A percentile compares a stretch with the other conserved stretches of the same genome.
Conservation (phyloP, 306 rosid genomes). For the Chamaecrista fasciculata region DNA sequence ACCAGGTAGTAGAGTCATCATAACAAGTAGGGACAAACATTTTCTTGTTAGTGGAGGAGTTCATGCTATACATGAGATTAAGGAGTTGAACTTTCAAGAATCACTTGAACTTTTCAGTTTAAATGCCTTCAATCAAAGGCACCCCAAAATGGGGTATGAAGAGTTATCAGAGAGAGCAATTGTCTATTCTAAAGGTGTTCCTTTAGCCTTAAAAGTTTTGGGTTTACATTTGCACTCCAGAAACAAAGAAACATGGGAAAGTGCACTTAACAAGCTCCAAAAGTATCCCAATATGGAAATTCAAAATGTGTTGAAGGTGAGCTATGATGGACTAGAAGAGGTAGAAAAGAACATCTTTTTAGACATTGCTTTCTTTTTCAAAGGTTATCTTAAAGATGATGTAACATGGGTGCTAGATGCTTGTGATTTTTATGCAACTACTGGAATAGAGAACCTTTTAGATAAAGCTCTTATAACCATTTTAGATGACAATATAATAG, state of each 20-base stretch:
- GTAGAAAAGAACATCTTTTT: background rate
- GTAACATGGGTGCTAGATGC: background rate
- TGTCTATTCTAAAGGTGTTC: constrained; percentile 5
- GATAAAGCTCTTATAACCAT: constrained; percentile 31
- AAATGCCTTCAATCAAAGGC: constrained; percentile 26
- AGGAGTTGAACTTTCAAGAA: constrained; percentile 14
- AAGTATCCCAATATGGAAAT: background rate
- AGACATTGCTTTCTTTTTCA: constrained; percentile 31
- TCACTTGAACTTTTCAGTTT: constrained; percentile 35
- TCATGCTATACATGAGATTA: constrained; percentile 13
- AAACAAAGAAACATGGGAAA: constrained; percentile 7
- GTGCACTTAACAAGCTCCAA: background rate
- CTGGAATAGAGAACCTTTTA: constrained; percentile 11
- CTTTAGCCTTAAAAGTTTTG: constrained; percentile 17
- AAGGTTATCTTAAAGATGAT: constrained; percentile 5
- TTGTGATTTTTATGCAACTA: background rate
- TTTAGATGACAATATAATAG: background rate
- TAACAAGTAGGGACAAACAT: constrained; percentile 31
- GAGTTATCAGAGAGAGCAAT: background rate
- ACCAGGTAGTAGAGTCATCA: constrained; percentile 27
- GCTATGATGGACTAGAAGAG: constrained; percentile 27
- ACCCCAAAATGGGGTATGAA: constrained; percentile 20
- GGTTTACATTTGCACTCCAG: constrained; percentile 18
- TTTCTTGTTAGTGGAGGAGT: background rate
- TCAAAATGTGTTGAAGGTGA: constrained; percentile 14